These are phyloP conservation scores for Hypoxylon subgilvum DNA, from an alignment of 495 filamentous ascomycete species.

Conservation along the genomic window DNA sequence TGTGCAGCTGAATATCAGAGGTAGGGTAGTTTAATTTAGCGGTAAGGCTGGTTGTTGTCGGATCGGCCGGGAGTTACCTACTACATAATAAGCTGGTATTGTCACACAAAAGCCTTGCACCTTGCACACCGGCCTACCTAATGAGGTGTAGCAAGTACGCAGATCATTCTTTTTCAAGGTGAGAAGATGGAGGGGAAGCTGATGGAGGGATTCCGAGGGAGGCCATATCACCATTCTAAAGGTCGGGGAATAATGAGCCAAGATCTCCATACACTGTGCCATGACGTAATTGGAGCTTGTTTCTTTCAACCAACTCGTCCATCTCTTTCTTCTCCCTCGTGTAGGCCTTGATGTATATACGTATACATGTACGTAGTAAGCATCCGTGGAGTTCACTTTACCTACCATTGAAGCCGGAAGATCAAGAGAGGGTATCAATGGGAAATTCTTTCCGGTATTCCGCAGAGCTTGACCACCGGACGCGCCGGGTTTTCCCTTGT, in stretches of 20 bases:
- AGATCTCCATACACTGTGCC: conserved; percentile 18
- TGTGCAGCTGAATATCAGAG: too few relatives aligned
- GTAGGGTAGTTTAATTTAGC: too few relatives aligned
- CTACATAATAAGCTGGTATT: too few relatives aligned
- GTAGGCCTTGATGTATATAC: conserved; percentile 1
- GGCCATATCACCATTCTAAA: conserved; percentile 5
- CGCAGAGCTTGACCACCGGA: too few relatives aligned
- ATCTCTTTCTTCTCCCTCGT: background rate
- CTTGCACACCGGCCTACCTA: too few relatives aligned
- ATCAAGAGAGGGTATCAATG: background rate
- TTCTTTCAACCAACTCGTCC: conserved; percentile 1
- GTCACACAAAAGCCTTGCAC: too few relatives aligned
- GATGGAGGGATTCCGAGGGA: background rate
- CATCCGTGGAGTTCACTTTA: background rate
- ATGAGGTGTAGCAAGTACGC: too few relatives aligned
- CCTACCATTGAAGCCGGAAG: background rate
- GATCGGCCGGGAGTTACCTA: too few relatives aligned
- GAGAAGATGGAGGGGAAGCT: conserved; percentile 12
- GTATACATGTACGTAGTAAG: conserved; percentile 20
- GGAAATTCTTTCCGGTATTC: conserved; percentile 5
- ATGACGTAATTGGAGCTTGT: conserved; percentile 23
- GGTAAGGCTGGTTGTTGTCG: too few relatives aligned
- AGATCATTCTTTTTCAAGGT: too few relatives aligned
- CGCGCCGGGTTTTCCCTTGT: background rate
- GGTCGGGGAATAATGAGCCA: conserved; percentile 18